phyloP scores from a whole-genome alignment of 768 basidiomycete species.

The Suillus paluster region DNA sequence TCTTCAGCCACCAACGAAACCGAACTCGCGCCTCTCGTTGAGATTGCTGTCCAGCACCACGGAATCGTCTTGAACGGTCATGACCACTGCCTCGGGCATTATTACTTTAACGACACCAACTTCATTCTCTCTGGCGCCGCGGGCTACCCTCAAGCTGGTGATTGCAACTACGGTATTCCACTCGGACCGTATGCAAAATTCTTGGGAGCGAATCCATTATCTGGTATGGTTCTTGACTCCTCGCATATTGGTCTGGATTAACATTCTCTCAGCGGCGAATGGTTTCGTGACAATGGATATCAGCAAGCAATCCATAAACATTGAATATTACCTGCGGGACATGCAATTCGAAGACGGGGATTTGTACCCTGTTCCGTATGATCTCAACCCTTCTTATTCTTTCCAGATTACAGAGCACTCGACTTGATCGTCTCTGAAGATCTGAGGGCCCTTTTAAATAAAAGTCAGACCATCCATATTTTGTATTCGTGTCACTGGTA shows the following conservation, averaged over 20 bases:
- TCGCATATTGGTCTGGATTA: background rate
- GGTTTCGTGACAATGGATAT: conserved; percentile 6
- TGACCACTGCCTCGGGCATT: conserved; percentile 5
- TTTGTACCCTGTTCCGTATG: conserved; percentile 1
- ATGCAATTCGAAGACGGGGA: conserved; percentile 3
- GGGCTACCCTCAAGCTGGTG: conserved; percentile 3
- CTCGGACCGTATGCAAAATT: background rate
- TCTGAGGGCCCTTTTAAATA: too few relatives aligned
- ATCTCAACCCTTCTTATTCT: conserved; percentile 2
- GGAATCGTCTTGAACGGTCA: conserved; percentile 3
- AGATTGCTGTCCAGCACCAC: background rate
- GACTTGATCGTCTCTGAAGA: background rate
- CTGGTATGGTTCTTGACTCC: background rate
- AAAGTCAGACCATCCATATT: background rate
- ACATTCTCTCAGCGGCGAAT: background rate
- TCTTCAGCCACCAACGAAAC: conserved; percentile 4
- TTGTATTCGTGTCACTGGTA: background rate
- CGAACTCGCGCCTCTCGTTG: conserved; percentile 1
- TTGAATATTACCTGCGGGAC: conserved; percentile 7
- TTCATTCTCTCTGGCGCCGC: conserved; percentile 6
- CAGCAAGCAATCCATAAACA: background rate
- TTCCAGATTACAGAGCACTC: conserved; percentile 3
- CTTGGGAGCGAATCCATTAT: background rate
- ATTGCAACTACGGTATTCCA: conserved; percentile 2
- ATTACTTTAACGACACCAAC: background rate